Evolutionary conservation across 2,329 filamentous ascomycete genomes (phyloP), one percentile per base, ranked within the genome.

Genomic region (Colletotrichum musicola): DNA sequence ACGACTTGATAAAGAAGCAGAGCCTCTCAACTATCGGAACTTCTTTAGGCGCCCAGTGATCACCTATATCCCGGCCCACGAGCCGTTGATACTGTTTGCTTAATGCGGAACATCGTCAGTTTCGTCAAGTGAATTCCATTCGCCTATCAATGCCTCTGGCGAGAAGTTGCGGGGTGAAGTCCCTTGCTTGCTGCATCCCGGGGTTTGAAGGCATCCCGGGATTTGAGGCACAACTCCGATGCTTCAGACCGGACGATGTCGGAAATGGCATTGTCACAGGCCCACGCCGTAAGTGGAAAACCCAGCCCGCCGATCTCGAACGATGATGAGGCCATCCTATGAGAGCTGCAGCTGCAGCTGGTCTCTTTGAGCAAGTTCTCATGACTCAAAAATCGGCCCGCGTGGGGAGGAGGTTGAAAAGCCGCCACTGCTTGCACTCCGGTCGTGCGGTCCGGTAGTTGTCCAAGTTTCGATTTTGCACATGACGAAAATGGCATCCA

Each of bases 171-270:
- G 12, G 18, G 42, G 7, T 35, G 30, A 35, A 47, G 20, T 13
- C 14, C 2, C 13, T 6, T 18, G 9, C 4, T 10, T n/a, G n/a
- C 20, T 9, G 27, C 27, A 4, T 7, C 27, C 51, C 51, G 72
- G 64, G 16, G 58, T 72, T 64, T 70, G 71, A 66, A 73, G 66
- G 62, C 67, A 46, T 51, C 68, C 71, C 40, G 76, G 62, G 63
- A 72, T 72, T 72, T 59, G 53, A 69, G 55, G 38, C 18, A 56
- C 40, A 64, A 56, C 44, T 16, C 62, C 49, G n/a, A 55, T 2
- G 49, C 35, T 46, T 20, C 42, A 50, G 40, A 30, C 62, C 50
- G 55, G 40, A 35, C 27, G 46, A 5, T 18, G 30, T 60, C 55
- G 56, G 50, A 3, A 22, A 42, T 53, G 3, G 18, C 20, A 27